phyloP scores from a whole-genome alignment of 2,329 filamentous ascomycete species.

The Paecilomyces sp. region DNA sequence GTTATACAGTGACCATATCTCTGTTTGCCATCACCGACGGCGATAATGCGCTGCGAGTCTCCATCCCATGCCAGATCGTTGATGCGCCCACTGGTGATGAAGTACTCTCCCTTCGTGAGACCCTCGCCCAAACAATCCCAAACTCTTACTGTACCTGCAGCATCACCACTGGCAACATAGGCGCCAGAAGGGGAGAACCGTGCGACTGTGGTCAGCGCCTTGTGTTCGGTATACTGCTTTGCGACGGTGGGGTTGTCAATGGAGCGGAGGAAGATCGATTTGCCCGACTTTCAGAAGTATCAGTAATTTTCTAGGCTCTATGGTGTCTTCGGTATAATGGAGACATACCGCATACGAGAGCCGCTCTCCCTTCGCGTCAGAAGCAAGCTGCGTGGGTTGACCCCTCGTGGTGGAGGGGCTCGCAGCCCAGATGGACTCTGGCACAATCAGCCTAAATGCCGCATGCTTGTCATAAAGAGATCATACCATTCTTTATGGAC shows the following conservation, averaged over 20 bases:
- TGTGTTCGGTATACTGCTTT: slow-evolving; percentile 91
- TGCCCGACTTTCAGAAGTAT: slow-evolving; percentile 61
- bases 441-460: background rate
- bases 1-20: slow-evolving; percentile 91
- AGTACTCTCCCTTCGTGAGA: slow-evolving; percentile 87
- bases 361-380: slow-evolving; percentile 81
- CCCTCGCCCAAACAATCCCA: slow-evolving; percentile 87
- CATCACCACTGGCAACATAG: slow-evolving; percentile 89
- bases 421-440: slow-evolving; percentile 73
- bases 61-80: slow-evolving; percentile 98
- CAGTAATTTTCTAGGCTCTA: slow-evolving; percentile 1
- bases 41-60: slow-evolving; percentile 92
- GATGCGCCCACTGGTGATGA: slow-evolving; percentile 88
- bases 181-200: slow-evolving; percentile 91
- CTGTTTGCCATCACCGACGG: slow-evolving; percentile 90
- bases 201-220: slow-evolving; percentile 79
- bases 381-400: slow-evolving; percentile 80
- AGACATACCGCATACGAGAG: slow-evolving; percentile 83
- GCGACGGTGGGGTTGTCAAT: slow-evolving; percentile 81
- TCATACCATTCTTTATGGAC: slow-evolving; percentile 40
- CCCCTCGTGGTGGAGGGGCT: slow-evolving; percentile 77
- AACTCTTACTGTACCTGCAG: slow-evolving; percentile 73
- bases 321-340: background rate
- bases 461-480: background rate
- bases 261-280: slow-evolving; percentile 91